Percentiles rank a stretch among this genome's conserved stretches.
These are phyloP conservation scores for Claviceps arundinis DNA, from an alignment of 2,329 filamentous ascomycete species.

Conservation along the genomic window DNA sequence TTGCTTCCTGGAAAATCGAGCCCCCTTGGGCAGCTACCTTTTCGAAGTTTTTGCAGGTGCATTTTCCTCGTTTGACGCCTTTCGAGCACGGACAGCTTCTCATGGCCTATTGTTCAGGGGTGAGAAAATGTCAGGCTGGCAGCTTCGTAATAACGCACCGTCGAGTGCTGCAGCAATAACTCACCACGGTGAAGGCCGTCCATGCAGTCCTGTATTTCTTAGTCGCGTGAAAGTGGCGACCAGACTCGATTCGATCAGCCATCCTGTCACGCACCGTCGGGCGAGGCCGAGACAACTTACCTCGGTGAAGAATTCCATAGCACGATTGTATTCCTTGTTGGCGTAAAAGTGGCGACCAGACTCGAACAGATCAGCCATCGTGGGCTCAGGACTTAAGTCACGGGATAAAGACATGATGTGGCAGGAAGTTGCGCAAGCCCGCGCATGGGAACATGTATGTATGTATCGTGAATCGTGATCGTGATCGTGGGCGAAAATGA, in stretches of 20 bases:
- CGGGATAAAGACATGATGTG: too few relatives aligned
- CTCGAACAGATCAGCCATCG: too few relatives aligned
- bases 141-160: neutral
- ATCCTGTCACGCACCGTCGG: neutral
- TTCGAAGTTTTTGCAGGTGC: constrained; percentile 16
- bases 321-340: constrained; percentile 20
- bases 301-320: constrained; percentile 24
- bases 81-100: constrained; percentile 21
- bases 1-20: constrained; percentile 28
- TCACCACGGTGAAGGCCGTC: constrained; percentile 23
- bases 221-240: constrained; percentile 19
- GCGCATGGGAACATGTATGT: too few relatives aligned
- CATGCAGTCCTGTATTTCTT: constrained; percentile 23
- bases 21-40: constrained; percentile 18
- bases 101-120: constrained; percentile 18
- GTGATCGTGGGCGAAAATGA: too few relatives aligned
- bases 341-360: constrained; percentile 22
- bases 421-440: too few relatives aligned
- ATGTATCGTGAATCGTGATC: too few relatives aligned
- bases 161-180: neutral
- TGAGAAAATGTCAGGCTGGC: neutral
- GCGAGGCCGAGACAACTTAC: constrained; percentile 10
- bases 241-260: constrained; percentile 15
- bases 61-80: constrained; percentile 18
- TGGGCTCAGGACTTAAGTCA: too few relatives aligned